Evolutionary conservation across 2,329 filamentous ascomycete genomes (phyloP).

Genomic region (Niveomyces coronatus): DNA sequence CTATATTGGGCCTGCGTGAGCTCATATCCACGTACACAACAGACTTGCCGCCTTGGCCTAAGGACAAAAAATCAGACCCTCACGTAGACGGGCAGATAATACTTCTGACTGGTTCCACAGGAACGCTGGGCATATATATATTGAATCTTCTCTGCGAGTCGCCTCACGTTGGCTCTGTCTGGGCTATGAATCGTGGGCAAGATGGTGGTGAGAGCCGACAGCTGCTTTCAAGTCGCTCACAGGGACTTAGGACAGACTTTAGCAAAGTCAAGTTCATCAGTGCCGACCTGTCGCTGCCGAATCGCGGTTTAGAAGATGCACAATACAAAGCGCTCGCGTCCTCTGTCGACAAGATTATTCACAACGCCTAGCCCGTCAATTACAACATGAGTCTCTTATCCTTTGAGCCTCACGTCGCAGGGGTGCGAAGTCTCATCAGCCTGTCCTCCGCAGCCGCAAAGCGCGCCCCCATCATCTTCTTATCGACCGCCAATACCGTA

Average conservation of each 20-base stretch:
- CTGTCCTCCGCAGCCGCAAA: too few relatives aligned
- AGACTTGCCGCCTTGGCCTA: conserved; percentile 10
- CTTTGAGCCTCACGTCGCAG: conserved; percentile 39
- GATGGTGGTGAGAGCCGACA: conserved; percentile 31
- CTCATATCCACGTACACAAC: too few relatives aligned
- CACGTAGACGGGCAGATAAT: conserved; percentile 39
- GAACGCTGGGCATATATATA: conserved; percentile 78
- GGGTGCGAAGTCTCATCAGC: conserved; percentile 40
- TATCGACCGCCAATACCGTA: too few relatives aligned
- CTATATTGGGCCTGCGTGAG: too few relatives aligned
- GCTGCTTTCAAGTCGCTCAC: conserved; percentile 20
- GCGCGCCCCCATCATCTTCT: too few relatives aligned
- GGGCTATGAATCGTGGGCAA: conserved; percentile 19
- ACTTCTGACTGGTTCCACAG: conserved; percentile 78
- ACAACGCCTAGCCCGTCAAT: conserved; percentile 42
- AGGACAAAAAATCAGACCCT: not conserved
- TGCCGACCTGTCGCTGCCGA: conserved; percentile 35
- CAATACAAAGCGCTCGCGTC: conserved; percentile 26
- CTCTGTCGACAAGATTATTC: conserved; percentile 35
- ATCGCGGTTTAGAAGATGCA: conserved; percentile 34
- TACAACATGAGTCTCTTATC: conserved; percentile 37
- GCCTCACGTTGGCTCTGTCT: conserved; percentile 11
- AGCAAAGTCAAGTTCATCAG: conserved; percentile 36
- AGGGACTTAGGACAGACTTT: conserved; percentile 27
- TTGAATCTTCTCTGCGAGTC: conserved; percentile 23